phyloP scores from a whole-genome alignment of 768 basidiomycete genomes.

The Termitomyces sp. region DNA sequence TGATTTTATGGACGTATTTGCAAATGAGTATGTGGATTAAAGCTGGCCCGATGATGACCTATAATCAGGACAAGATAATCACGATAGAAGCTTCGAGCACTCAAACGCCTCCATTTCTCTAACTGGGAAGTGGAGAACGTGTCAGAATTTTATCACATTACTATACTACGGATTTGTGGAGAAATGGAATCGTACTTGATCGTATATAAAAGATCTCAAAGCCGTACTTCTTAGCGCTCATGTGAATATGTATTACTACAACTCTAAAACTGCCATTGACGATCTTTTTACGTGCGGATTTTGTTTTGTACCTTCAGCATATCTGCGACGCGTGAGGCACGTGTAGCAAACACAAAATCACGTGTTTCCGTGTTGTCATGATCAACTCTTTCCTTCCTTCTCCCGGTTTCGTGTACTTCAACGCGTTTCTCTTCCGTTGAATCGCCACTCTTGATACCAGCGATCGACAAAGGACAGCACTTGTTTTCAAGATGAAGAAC shows the following conservation, averaged over 20 bases:
- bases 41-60: no score
- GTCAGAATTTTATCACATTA: background rate
- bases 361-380: constrained; percentile 9
- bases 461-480: background rate
- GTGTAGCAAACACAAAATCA: background rate
- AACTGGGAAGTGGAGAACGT: background rate
- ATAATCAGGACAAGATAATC: background rate
- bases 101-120: background rate
- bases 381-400: background rate
- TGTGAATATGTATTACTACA: background rate
- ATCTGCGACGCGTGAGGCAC: background rate
- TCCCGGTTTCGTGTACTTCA: background rate
- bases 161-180: background rate
- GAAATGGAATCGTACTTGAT: background rate
- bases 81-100: background rate
- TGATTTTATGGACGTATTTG: background rate
- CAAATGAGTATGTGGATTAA: background rate
- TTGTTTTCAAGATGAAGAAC: constrained; percentile 60
- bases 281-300: background rate
- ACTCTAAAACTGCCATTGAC: background rate
- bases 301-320: no score
- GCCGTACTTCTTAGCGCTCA: background rate
- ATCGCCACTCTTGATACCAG: background rate
- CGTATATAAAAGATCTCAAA: background rate
- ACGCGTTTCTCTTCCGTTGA: background rate